Conservation (phyloP, 1,139 yeast genomes). For the Yamadazyma pseudoaaseri region DNA sequence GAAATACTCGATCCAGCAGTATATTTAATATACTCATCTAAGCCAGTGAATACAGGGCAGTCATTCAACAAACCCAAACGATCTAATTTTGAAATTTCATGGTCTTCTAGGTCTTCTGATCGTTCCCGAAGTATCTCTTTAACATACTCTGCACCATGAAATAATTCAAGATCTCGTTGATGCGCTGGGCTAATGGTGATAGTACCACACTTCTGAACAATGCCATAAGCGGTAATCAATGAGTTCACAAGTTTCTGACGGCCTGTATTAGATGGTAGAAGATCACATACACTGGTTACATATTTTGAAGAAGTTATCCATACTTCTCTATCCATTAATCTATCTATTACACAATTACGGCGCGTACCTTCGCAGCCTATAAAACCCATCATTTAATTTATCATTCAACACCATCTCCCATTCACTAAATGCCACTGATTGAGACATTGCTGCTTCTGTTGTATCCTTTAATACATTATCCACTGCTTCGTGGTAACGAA, state of each 20-base stretch:
- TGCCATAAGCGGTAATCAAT: constrained; percentile 41
- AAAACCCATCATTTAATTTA: constrained; percentile 5
- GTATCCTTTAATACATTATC: no score
- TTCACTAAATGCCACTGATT: neutral
- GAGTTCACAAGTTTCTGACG: constrained; percentile 47
- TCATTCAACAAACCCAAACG: constrained; percentile 53
- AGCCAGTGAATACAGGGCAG: constrained; percentile 59
- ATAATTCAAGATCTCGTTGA: constrained; percentile 27
- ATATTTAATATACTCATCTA: constrained; percentile 49
- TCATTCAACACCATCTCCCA: neutral
- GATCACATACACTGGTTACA: constrained; percentile 32
- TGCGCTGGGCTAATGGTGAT: constrained; percentile 25
- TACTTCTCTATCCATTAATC: constrained; percentile 2
- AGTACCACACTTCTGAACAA: constrained; percentile 24
- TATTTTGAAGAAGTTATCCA: constrained; percentile 4
- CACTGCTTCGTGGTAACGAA: constrained; percentile 12
- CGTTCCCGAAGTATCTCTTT: no score
- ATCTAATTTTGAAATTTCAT: no score
- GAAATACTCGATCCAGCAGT: constrained; percentile 61
- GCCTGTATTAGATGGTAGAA: constrained; percentile 52
- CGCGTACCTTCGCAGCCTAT: constrained; percentile 8
- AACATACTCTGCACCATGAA: no score
- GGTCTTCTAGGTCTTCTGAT: no score
- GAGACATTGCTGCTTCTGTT: neutral
- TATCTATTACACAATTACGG: neutral